Evolutionary conservation across 768 basidiomycete genomes (phyloP), one percentile per base, ranked within the genome.

Genomic region (Hypsizygus marmoreus): DNA sequence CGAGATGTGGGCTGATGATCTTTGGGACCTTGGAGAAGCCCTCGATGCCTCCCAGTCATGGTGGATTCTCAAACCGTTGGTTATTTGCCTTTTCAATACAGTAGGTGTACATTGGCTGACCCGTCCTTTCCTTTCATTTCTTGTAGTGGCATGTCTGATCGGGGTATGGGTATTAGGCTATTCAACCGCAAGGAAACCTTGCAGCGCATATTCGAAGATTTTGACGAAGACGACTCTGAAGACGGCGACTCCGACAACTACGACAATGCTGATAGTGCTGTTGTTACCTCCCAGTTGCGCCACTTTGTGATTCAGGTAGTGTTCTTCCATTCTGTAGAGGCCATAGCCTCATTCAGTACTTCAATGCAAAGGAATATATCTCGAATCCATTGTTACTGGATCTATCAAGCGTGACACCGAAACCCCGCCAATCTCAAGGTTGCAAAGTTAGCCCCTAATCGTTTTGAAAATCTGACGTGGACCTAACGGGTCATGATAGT

Each of bases 221-320:
- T 97, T 53, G 95, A 95, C 50, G 66, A 73, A 12, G 63, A 73
- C 14, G 72, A 73, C 2, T 75, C 77, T 2, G 77, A 80, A 2
- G 72, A 71, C 19, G 76, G 76, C 2, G 72, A 70, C 4, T 71
- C 67, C 19, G 74, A 75, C 23, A 61, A 63, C 4, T 60, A 58
- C 6, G 62, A 68, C 23, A 64, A 66, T 28, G 50, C 62, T 25
- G 66, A 62, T 17, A 87, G 82, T 0, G 74, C 82, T 6, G 80
- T 97, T 4, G 74, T 82, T 43, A 87, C 84, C 10, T 92, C 91
- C 8, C 95, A 97, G 55, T 74, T 99, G 33, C 80, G 95, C 19
- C 91, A 97, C 65, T 99, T 97, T 65, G 92, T 99, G 13, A 82
- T 97, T 28, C 97, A 98, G 82, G 95, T 92, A 50, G 51, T 61